Evolutionary conservation across 1,139 yeast species (phyloP).

Genomic region (Hanseniaspora gamundiae): DNA sequence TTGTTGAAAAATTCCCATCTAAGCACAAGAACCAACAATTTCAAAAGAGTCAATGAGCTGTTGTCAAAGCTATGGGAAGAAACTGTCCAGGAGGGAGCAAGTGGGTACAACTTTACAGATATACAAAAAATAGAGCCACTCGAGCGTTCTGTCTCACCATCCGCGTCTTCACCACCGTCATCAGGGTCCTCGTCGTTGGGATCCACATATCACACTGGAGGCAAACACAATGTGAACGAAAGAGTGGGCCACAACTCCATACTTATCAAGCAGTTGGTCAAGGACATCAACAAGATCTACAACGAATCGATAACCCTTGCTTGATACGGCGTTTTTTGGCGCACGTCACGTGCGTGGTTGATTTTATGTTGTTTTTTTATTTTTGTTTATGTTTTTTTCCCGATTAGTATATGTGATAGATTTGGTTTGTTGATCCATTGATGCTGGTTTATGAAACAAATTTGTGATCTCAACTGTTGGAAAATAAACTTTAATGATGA

Average conservation of each 20-base stretch:
- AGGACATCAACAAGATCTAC: conserved; percentile 16
- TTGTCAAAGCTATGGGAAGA: not conserved
- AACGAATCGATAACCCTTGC: conserved; percentile 7
- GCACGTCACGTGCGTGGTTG: too few species aligned
- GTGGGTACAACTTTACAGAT: not conserved
- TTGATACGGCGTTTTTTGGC: not conserved
- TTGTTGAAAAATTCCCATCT: not conserved
- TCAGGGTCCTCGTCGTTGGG: not conserved
- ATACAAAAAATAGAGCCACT: not conserved
- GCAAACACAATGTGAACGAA: not conserved
- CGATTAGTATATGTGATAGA: not conserved
- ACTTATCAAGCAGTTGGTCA: conserved; percentile 21
- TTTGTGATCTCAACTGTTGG: too few species aligned
- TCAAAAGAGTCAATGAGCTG: conserved; percentile 1
- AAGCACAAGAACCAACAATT: conserved; percentile 6
- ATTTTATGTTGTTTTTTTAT: too few species aligned
- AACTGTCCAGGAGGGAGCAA: not conserved
- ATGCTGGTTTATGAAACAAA: too few species aligned
- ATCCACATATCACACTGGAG: not conserved
- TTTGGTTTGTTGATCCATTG: not conserved
- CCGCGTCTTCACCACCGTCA: conserved; percentile 5
- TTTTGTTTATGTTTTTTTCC: not conserved
- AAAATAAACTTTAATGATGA: too few species aligned
- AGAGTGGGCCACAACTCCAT: conserved; percentile 25
- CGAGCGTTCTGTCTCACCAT: not conserved